These are phyloP conservation scores for Entomortierella parvispora DNA, from an alignment of 192 early-diverging fungal species.

Conservation along the genomic window DNA sequence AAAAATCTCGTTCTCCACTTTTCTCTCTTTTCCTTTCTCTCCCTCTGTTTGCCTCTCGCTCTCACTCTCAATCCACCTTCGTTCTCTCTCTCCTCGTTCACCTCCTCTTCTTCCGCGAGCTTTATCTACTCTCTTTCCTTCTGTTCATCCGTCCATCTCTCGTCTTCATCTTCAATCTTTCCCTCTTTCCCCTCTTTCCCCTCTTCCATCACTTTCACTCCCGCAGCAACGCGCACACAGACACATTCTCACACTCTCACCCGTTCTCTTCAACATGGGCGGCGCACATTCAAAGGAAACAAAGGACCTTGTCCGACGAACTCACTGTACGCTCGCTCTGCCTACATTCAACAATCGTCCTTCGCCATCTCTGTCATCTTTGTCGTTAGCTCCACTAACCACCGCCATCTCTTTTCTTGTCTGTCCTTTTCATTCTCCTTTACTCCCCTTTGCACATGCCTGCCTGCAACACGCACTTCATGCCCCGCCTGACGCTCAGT, in stretches of 20 bases:
- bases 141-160: no score
- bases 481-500: slow-evolving; percentile 28
- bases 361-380: not conserved
- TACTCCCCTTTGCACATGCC: not conserved
- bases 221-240: not conserved
- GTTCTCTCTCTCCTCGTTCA: not conserved
- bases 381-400: not conserved
- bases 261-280: slow-evolving; percentile 47
- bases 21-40: not conserved
- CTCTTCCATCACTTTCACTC: not conserved
- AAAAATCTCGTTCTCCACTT: not conserved
- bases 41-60: not conserved
- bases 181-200: not conserved
- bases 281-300: slow-evolving; percentile 65
- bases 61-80: not conserved
- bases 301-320: slow-evolving; percentile 55
- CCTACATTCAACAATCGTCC: not conserved
- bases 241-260: not conserved
- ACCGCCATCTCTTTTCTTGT: not conserved
- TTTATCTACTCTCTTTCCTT: no score
- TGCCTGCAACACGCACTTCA: no score
- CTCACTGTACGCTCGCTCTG: slow-evolving; percentile 63
- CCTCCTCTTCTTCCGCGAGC: not conserved
- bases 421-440: not conserved
- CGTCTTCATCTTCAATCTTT: not conserved